phyloP scores from a whole-genome alignment of 106 monocot genomes.

The Posidonia australis region DNA sequence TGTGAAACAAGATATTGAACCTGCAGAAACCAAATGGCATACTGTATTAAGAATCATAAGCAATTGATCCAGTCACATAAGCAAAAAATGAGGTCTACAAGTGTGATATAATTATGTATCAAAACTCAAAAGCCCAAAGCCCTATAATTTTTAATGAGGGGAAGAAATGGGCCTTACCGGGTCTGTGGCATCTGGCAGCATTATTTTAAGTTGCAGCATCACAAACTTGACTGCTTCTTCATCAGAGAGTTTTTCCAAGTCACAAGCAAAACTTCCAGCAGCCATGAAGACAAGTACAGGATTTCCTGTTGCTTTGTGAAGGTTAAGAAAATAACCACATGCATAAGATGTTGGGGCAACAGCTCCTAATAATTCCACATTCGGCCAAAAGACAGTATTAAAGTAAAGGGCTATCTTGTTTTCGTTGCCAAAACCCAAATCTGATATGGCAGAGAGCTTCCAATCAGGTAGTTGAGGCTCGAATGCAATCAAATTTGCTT shows the following conservation, averaged over 20 bases:
- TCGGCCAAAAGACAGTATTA: conserved; percentile 79
- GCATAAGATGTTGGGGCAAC: conserved; percentile 65
- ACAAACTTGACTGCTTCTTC: conserved; percentile 55
- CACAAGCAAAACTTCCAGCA: conserved; percentile 78
- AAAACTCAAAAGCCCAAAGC: too few relatives aligned
- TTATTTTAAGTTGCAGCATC: conserved; percentile 72
- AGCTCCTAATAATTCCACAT: conserved; percentile 82
- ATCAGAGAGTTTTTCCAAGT: conserved; percentile 78
- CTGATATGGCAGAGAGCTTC: conserved; percentile 78
- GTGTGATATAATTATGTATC: not conserved
- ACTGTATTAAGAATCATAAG: not conserved
- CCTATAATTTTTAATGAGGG: not conserved
- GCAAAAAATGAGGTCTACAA: not conserved
- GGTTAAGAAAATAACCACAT: conserved; percentile 96
- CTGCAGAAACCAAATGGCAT: conserved; percentile 16
- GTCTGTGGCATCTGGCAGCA: conserved; percentile 64
- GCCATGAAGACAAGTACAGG: conserved; percentile 89
- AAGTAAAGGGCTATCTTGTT: conserved; percentile 91
- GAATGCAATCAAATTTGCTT: conserved; percentile 72
- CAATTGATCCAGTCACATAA: too few relatives aligned
- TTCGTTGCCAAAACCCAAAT: conserved; percentile 82
- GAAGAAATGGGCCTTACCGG: conserved; percentile 35
- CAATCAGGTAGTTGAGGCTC: conserved; percentile 77
- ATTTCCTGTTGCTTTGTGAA: conserved; percentile 86
- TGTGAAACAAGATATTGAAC: conserved; percentile 61